Percentiles rank a stretch among this genome's conserved stretches.
These are phyloP conservation scores for Arctium lappa DNA, from an alignment of 129 eudicot species.

Conservation along the genomic window DNA sequence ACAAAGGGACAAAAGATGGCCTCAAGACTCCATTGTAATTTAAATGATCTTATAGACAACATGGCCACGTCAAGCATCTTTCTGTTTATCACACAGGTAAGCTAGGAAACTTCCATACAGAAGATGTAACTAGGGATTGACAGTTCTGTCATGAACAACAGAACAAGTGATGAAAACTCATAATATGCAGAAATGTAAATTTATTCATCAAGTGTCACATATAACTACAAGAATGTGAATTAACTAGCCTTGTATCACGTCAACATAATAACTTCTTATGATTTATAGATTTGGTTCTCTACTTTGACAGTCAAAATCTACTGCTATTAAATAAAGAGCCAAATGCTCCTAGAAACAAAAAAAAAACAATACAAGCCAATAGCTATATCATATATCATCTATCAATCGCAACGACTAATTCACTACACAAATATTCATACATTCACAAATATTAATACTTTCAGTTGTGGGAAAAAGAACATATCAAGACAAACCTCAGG, in stretches of 20 bases:
- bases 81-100: neutral
- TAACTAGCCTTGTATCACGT: neutral
- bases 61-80: neutral
- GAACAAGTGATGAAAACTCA: neutral
- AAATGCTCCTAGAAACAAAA: neutral
- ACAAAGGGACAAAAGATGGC: neutral
- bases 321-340: neutral
- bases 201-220: neutral
- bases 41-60: neutral
- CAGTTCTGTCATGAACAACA: neutral
- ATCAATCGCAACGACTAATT: conserved; percentile 1
- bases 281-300: neutral
- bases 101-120: neutral
- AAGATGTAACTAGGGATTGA: neutral
- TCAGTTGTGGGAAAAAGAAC: neutral
- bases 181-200: neutral
- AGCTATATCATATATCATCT: neutral
- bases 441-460: conserved; percentile 1
- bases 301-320: neutral
- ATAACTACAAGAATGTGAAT: neutral
- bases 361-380: neutral
- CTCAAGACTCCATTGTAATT: neutral
- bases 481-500: conserved; percentile 75
- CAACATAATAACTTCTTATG: neutral
- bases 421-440: neutral